phyloP scores from a whole-genome alignment of 331 rosid species.

The Prunus yedoensis region DNA sequence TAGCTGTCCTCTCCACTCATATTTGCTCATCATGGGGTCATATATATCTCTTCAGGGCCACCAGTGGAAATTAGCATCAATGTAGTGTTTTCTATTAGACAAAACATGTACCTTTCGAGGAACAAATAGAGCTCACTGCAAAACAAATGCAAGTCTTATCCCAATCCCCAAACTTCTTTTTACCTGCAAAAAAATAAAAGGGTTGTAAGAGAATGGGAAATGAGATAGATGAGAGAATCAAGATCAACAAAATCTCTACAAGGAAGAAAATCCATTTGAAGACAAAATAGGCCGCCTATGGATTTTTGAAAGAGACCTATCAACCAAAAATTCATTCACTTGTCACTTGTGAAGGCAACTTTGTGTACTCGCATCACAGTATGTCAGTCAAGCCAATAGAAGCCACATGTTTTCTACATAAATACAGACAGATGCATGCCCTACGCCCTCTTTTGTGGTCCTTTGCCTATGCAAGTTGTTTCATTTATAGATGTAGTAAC shows the following conservation, averaged over 20 bases:
- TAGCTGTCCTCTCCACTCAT: too few species aligned
- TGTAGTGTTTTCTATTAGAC: background rate
- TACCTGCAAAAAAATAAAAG: background rate
- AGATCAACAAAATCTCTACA: background rate
- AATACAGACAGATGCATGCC: slow-evolving; percentile 3
- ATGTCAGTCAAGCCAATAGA: background rate
- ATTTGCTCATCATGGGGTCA: too few species aligned
- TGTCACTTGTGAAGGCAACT: background rate
- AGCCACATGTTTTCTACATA: slow-evolving; percentile 13
- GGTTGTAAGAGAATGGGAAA: background rate
- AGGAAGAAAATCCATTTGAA: background rate
- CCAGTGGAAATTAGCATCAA: too few species aligned
- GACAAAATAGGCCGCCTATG: background rate
- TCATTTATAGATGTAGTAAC: slow-evolving; percentile 16
- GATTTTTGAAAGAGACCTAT: slow-evolving; percentile 7
- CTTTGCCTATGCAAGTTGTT: background rate
- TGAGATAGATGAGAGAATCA: background rate
- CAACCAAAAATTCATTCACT: background rate
- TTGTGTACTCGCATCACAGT: slow-evolving; percentile 5
- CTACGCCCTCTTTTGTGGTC: slow-evolving; percentile 2
- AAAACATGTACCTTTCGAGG: background rate
- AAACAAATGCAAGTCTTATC: background rate
- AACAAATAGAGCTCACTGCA: background rate
- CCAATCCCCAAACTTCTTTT: background rate
- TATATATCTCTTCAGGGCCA: too few species aligned